phyloP scores from a whole-genome alignment of 768 basidiomycete genomes.

The Agaricus sinodeliciosus region DNA sequence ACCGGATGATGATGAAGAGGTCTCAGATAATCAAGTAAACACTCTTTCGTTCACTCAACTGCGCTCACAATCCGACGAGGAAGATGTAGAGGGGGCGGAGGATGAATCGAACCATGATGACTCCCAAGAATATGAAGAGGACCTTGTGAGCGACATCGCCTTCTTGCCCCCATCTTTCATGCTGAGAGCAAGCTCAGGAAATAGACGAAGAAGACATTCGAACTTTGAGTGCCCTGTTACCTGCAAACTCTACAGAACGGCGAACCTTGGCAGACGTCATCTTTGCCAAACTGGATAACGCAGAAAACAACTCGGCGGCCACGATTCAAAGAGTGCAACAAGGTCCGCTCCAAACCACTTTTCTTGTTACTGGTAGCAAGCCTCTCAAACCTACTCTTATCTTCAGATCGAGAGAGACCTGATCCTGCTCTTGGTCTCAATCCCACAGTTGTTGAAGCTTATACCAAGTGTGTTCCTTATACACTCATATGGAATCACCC shows the following conservation, averaged over 20 bases:
- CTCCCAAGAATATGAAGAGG: conserved; percentile 51
- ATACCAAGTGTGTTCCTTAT: conserved; percentile 65
- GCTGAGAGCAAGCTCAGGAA: conserved; percentile 42
- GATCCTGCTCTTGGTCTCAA: conserved; percentile 87
- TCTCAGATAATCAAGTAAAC: conserved; percentile 37
- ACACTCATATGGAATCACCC: background rate
- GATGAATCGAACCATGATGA: conserved; percentile 44
- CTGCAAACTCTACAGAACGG: conserved; percentile 67
- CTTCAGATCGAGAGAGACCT: conserved; percentile 42
- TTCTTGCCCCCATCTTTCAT: background rate
- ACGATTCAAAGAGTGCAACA: conserved; percentile 56
- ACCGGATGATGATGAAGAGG: conserved; percentile 48
- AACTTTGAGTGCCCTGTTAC: conserved; percentile 76
- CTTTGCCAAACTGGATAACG: conserved; percentile 81
- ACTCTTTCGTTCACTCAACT: conserved; percentile 26
- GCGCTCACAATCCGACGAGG: conserved; percentile 29
- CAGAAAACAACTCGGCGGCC: conserved; percentile 45
- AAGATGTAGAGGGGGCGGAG: conserved; percentile 58
- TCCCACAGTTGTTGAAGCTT: conserved; percentile 88
- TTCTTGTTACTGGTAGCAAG: background rate
- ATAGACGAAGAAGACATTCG: conserved; percentile 88
- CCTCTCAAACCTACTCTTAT: conserved; percentile 1
- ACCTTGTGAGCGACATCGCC: conserved; percentile 37
- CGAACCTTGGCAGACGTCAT: conserved; percentile 95
- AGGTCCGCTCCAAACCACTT: conserved; percentile 27